Conservation (phyloP, 2,329 filamentous ascomycete genomes). For the Paracoccidioides brasiliensis region DNA sequence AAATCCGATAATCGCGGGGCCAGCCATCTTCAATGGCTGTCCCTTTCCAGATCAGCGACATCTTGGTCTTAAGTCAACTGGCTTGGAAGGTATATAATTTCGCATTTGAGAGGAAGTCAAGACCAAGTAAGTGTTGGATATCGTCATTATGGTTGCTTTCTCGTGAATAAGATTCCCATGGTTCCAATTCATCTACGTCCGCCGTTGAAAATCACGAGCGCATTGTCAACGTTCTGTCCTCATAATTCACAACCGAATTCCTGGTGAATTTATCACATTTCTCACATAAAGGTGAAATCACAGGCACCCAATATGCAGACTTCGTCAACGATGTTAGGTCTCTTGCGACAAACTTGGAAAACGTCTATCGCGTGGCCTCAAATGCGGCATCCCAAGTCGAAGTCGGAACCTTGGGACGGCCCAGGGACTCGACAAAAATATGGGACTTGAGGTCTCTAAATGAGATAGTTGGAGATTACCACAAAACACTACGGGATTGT, state of each 20-base stretch:
- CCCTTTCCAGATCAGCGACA: conserved; percentile 3
- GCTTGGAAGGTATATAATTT: background rate
- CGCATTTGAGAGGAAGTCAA: background rate
- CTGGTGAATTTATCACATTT: background rate
- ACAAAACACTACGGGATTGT: conserved; percentile 10
- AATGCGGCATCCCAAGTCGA: conserved; percentile 4
- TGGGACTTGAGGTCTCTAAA: conserved; percentile 2
- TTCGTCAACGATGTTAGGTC: background rate
- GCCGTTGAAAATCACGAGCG: background rate
- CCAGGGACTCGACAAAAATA: background rate
- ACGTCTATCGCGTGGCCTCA: background rate
- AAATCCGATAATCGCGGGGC: background rate
- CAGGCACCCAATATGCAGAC: background rate
- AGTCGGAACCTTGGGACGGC: background rate
- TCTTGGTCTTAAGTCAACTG: conserved; percentile 3
- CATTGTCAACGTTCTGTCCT: background rate
- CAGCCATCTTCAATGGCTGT: conserved; percentile 4
- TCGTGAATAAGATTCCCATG: too few species aligned
- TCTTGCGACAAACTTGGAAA: conserved; percentile 1
- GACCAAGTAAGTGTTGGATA: conserved; percentile 1
- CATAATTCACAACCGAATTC: background rate
- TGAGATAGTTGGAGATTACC: conserved; percentile 12
- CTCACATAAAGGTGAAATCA: background rate
- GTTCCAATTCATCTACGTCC: background rate
- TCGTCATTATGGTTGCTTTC: background rate